Conservation (phyloP, 768 basidiomycete genomes). For the Neoboletus magnificus region DNA sequence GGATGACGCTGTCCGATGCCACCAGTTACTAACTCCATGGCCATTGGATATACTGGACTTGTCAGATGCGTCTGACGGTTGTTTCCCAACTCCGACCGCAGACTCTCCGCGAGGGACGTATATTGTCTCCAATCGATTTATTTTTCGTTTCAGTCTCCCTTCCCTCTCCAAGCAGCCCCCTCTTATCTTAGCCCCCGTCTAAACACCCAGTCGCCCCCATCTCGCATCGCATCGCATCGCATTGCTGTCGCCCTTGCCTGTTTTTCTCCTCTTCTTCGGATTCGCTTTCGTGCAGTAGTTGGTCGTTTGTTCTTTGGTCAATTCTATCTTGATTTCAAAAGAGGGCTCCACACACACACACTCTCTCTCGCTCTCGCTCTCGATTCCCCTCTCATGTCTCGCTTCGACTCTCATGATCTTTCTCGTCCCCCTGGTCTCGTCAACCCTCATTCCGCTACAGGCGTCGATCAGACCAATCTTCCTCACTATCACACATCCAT, state of each 20-base stretch:
- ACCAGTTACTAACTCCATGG: background rate
- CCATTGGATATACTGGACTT: constrained; percentile 3
- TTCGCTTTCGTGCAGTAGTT: constrained; percentile 32
- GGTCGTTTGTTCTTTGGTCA: constrained; percentile 24
- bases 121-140: constrained; percentile 26
- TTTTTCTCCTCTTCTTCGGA: constrained; percentile 16
- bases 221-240: constrained; percentile 31
- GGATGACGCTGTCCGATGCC: background rate
- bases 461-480: constrained; percentile 26
- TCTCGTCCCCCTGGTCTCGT: constrained; percentile 34
- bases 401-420: constrained; percentile 40
- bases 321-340: constrained; percentile 27
- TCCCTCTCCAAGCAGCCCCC: constrained; percentile 7
- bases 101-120: constrained; percentile 30
- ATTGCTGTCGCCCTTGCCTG: constrained; percentile 31
- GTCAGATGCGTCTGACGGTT: constrained; percentile 21
- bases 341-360: constrained; percentile 11
- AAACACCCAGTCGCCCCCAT: constrained; percentile 27
- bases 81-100: constrained; percentile 32
- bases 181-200: constrained; percentile 32
- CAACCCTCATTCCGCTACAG: constrained; percentile 27
- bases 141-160: constrained; percentile 25
- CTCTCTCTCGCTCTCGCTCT: background rate
- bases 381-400: constrained; percentile 38
- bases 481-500: constrained; percentile 16